Percentiles rank a stretch among this genome's conserved stretches.
Evolutionary conservation across 331 rosid species (phyloP).

Genomic region (Quercus tomentella): DNA sequence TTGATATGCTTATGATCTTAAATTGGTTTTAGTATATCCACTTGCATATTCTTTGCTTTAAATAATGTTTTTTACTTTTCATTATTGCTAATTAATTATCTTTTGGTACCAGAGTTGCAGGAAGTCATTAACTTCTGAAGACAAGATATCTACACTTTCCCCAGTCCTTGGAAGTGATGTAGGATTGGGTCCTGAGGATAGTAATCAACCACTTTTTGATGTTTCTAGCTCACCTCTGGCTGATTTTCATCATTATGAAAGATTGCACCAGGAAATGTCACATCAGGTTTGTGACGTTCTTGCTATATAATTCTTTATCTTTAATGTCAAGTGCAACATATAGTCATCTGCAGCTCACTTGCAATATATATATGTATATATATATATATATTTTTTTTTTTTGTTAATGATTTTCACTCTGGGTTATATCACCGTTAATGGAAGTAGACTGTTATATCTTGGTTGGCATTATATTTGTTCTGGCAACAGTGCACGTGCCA

Average conservation of each 20-base stretch:
- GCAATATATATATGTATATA: not conserved
- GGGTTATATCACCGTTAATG: not conserved
- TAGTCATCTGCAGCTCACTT: not conserved
- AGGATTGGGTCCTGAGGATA: conserved; percentile 51
- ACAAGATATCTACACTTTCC: conserved; percentile 36
- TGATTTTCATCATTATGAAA: conserved; percentile 75
- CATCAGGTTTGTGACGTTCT: conserved; percentile 49
- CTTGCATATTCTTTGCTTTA: not conserved
- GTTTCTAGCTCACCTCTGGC: conserved; percentile 55
- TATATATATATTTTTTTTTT: not conserved
- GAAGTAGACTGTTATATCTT: not conserved
- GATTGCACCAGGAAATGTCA: conserved; percentile 57
- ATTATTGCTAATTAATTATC: conserved; percentile 25
- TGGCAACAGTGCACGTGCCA: not conserved
- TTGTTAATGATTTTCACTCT: not conserved
- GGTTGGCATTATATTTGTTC: not conserved
- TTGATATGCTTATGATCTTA: conserved; percentile 3
- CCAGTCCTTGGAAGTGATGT: conserved; percentile 41
- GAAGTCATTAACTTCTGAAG: conserved; percentile 36
- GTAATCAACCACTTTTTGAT: conserved; percentile 46
- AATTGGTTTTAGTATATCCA: not conserved
- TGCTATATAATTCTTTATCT: not conserved
- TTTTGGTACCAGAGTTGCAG: conserved; percentile 48
- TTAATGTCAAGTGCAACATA: not conserved
- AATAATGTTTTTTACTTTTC: not conserved